These are phyloP conservation scores for Cryptococcus sp. DNA, from an alignment of 1,284 basidiomycete species.

Conservation along the genomic window DNA sequence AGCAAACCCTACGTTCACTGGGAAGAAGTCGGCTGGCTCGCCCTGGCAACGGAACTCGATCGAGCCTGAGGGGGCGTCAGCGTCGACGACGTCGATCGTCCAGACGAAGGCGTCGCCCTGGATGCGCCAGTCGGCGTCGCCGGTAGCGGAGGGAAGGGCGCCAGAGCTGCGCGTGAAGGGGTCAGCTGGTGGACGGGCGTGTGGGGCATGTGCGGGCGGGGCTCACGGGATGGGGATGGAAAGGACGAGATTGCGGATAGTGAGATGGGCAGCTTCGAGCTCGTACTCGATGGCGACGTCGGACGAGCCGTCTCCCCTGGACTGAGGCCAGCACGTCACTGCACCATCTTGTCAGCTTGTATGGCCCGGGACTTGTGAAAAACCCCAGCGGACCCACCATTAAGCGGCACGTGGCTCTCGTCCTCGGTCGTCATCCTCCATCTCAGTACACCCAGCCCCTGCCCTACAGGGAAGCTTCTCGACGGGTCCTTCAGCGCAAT, in stretches of 20 bases:
- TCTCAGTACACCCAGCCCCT: conserved; percentile 79
- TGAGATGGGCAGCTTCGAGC: conserved; percentile 76
- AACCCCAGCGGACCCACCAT: conserved; percentile 59
- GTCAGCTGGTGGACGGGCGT: neutral
- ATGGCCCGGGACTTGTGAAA: neutral
- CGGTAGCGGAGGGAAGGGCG: conserved; percentile 75
- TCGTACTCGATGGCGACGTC: conserved; percentile 98
- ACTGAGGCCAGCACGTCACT: conserved; percentile 97
- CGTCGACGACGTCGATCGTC: conserved; percentile 58
- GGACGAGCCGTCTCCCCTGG: conserved; percentile 80
- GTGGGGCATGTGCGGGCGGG: neutral
- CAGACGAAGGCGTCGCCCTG: conserved; percentile 83
- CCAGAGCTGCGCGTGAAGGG: conserved; percentile 57
- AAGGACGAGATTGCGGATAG: conserved; percentile 79
- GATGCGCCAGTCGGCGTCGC: conserved; percentile 74
- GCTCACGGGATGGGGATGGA: conserved; percentile 85
- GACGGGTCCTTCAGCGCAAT: conserved; percentile 81
- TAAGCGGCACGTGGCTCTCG: conserved; percentile 84
- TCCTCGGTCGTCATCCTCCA: conserved; percentile 91
- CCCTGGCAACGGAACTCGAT: conserved; percentile 81
- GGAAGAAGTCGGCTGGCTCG: conserved; percentile 90
- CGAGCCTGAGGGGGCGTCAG: conserved; percentile 64
- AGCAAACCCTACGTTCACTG: conserved; percentile 78
- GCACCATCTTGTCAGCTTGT: neutral
- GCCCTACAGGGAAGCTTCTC: conserved; percentile 81